Evolutionary conservation across 345 rosid genomes (phyloP).

Genomic region (Xanthoceras sorbifolium): DNA sequence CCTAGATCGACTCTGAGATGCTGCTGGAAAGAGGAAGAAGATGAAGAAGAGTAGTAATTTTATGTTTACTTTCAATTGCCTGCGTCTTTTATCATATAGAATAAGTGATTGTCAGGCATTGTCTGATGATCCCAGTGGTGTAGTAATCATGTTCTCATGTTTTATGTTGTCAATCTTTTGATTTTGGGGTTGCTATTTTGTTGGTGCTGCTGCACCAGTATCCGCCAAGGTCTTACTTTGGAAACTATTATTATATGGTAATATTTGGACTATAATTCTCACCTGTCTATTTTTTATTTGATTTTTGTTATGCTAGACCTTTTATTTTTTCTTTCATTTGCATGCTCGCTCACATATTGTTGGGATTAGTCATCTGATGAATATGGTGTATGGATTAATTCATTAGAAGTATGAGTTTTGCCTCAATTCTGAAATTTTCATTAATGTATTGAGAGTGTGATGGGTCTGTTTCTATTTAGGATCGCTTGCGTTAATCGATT

Average conservation of each 20-base stretch:
- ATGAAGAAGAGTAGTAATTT: constrained; percentile 37
- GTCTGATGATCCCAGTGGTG: constrained; percentile 17
- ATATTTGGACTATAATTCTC: not conserved
- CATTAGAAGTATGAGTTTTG: too few relatives aligned
- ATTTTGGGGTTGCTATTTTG: not conserved
- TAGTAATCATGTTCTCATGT: not conserved
- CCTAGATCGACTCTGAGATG: constrained; percentile 58
- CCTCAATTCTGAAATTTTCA: too few relatives aligned
- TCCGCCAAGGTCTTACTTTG: not conserved
- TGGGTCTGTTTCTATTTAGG: too few relatives aligned
- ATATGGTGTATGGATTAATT: too few relatives aligned
- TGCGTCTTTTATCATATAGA: constrained; percentile 17
- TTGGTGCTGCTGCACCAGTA: too few relatives aligned
- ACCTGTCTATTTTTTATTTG: not conserved
- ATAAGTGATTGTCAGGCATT: constrained; percentile 19
- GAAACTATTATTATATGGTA: not conserved
- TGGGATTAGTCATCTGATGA: too few relatives aligned
- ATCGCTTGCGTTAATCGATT: too few relatives aligned
- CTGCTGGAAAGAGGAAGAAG: constrained; percentile 60
- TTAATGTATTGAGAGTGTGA: too few relatives aligned
- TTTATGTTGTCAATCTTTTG: not conserved
- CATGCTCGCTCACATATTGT: too few relatives aligned
- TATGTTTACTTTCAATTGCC: not conserved
- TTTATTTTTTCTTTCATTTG: not conserved
- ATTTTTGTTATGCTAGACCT: not conserved